Evolutionary conservation across 2,329 filamentous ascomycete species (phyloP).

Genomic region (Arthrobotrys musiformis): DNA sequence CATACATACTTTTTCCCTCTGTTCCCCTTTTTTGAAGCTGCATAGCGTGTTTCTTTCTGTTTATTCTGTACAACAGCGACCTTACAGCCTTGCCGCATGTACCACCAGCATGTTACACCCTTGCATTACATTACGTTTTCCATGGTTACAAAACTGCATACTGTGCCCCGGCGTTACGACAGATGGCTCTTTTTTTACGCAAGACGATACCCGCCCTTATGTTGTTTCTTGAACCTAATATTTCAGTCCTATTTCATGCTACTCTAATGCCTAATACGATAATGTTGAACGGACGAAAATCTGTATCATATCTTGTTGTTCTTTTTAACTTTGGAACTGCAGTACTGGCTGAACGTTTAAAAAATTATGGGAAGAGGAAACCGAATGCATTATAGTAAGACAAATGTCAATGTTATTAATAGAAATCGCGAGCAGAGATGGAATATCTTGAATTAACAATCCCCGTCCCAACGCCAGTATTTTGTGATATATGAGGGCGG

Average conservation of each 20-base stretch:
- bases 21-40: not conserved
- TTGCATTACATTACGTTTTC: not conserved
- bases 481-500: constrained; percentile 4
- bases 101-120: not conserved
- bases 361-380: not conserved
- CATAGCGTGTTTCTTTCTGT: not conserved
- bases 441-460: constrained; percentile 30
- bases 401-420: constrained; percentile 2
- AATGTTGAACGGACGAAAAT: not conserved
- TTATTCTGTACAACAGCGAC: too few species aligned
- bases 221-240: not conserved
- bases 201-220: not conserved
- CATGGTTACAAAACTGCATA: not conserved
- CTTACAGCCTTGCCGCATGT: not conserved
- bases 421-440: constrained; percentile 9
- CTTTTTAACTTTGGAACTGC: too few species aligned
- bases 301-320: constrained; percentile 1
- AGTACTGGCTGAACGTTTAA: too few species aligned
- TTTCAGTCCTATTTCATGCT: too few species aligned
- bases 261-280: not conserved
- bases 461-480: constrained; percentile 43
- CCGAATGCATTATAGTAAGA: constrained; percentile 3
- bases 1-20: not conserved
- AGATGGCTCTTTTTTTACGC: constrained; percentile 1
- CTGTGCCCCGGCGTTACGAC: constrained; percentile 10